Conservation (phyloP, 805 yeast species). For the Lipomyces chichibuensis region DNA sequence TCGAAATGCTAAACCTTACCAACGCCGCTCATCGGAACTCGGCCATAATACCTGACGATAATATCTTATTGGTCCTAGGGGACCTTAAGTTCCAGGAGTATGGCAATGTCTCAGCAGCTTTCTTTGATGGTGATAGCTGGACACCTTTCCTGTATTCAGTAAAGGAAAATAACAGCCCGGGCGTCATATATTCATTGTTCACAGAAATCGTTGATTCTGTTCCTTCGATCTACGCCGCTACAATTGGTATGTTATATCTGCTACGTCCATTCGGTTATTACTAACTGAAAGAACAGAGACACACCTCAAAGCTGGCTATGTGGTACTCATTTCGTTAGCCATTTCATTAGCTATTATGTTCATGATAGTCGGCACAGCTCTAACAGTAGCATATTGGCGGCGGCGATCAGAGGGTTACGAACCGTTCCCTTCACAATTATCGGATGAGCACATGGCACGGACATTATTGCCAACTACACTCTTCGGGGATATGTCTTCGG, state of each 20-base stretch:
- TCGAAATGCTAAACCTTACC: constrained; percentile 49
- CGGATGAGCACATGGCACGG: constrained; percentile 20
- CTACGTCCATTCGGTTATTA: background rate
- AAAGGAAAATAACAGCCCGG: constrained; percentile 38
- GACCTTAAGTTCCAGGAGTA: constrained; percentile 50
- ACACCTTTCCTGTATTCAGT: constrained; percentile 60
- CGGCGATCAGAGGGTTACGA: constrained; percentile 48
- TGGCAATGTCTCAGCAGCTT: constrained; percentile 64
- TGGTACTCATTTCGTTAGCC: constrained; percentile 70
- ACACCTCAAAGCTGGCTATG: constrained; percentile 58
- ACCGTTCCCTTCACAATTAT: constrained; percentile 17
- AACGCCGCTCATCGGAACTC: constrained; percentile 41
- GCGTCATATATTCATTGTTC: constrained; percentile 41
- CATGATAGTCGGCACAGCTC: constrained; percentile 49
- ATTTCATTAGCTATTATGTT: constrained; percentile 59
- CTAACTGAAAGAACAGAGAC: constrained; percentile 13
- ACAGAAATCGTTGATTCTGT: constrained; percentile 40
- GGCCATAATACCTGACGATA: constrained; percentile 48
- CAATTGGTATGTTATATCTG: constrained; percentile 2
- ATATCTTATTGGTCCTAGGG: constrained; percentile 64
- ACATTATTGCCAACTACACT: constrained; percentile 19
- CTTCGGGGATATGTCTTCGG: constrained; percentile 6
- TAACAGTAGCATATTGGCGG: constrained; percentile 48
- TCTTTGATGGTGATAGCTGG: constrained; percentile 70
- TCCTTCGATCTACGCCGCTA: constrained; percentile 1